A percentile compares a stretch with the other conserved stretches of the same genome.
phyloP scores from a whole-genome alignment of 2,329 filamentous ascomycete genomes.

The Diaporthe capsici region DNA sequence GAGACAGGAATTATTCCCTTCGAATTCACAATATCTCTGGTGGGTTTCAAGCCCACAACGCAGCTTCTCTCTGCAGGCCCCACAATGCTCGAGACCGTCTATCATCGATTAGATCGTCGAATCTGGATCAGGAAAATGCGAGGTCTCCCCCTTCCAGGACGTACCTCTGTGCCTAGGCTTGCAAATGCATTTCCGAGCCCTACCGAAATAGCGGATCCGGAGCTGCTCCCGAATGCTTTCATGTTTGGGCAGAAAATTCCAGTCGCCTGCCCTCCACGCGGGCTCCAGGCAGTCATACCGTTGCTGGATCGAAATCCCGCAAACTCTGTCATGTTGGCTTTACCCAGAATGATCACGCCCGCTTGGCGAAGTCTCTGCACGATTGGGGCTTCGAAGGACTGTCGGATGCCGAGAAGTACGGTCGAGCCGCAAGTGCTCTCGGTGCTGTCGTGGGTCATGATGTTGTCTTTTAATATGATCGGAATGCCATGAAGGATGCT shows the following conservation, averaged over 20 bases:
- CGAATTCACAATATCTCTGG: slow-evolving; percentile 69
- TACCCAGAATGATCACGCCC: slow-evolving; percentile 62
- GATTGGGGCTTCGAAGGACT: slow-evolving; percentile 70
- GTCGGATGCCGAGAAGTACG: slow-evolving; percentile 70
- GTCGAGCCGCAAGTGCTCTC: slow-evolving; percentile 75
- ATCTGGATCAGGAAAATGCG: not conserved
- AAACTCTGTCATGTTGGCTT: slow-evolving; percentile 76
- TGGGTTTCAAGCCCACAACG: slow-evolving; percentile 76
- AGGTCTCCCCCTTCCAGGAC: not conserved
- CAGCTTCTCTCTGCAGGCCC: slow-evolving; percentile 68
- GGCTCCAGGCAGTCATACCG: slow-evolving; percentile 74
- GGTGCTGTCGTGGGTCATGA: slow-evolving; percentile 74
- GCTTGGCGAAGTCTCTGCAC: slow-evolving; percentile 63
- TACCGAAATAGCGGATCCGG: slow-evolving; percentile 71
- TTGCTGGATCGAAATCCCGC: slow-evolving; percentile 72
- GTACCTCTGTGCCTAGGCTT: slow-evolving; percentile 69
- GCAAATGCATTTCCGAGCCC: slow-evolving; percentile 72
- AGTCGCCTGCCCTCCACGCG: slow-evolving; percentile 71
- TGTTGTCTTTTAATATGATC: slow-evolving; percentile 77
- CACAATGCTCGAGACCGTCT: slow-evolving; percentile 59
- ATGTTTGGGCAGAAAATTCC: slow-evolving; percentile 73
- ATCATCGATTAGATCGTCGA: not conserved
- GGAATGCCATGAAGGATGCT: slow-evolving; percentile 72
- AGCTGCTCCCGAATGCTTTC: slow-evolving; percentile 73
- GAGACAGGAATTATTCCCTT: slow-evolving; percentile 76